Percentiles rank a stretch among this genome's conserved stretches.
phyloP scores from a whole-genome alignment of 2,329 filamentous ascomycete species.

The Fusarium fujikuroi region DNA sequence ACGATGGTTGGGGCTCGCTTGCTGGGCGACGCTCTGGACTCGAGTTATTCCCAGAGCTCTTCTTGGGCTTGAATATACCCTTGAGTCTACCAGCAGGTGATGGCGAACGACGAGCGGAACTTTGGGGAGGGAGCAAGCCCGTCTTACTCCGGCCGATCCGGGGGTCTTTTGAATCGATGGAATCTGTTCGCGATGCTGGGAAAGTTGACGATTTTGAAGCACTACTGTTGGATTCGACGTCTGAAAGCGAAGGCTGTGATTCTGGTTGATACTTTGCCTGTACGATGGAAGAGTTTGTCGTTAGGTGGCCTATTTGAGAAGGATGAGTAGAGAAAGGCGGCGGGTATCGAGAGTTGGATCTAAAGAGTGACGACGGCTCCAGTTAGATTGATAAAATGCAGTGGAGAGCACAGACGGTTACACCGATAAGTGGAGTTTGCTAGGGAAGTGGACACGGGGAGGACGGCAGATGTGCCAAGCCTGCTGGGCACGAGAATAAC shows the following conservation, averaged over 20 bases:
- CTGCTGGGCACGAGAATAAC: slow-evolving; percentile 11
- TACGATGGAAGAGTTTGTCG: slow-evolving; percentile 74
- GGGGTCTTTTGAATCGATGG: slow-evolving; percentile 39
- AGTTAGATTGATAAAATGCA: slow-evolving; percentile 35
- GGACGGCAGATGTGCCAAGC: slow-evolving; percentile 31
- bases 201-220: slow-evolving; percentile 42
- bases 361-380: slow-evolving; percentile 39
- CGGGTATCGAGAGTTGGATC: slow-evolving; percentile 45
- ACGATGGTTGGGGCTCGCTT: slow-evolving; percentile 34
- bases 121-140: slow-evolving; percentile 44
- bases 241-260: slow-evolving; percentile 32
- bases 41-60: slow-evolving; percentile 33
- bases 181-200: slow-evolving; percentile 40
- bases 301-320: slow-evolving; percentile 74
- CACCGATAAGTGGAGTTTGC: slow-evolving; percentile 25
- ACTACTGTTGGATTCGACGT: slow-evolving; percentile 42
- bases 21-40: slow-evolving; percentile 38
- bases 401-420: slow-evolving; percentile 34
- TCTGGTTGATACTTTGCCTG: slow-evolving; percentile 62
- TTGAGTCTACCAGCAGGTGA: slow-evolving; percentile 78
- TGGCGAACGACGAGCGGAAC: slow-evolving; percentile 65
- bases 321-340: slow-evolving; percentile 62
- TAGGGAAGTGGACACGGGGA: slow-evolving; percentile 35
- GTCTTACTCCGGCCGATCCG: slow-evolving; percentile 45
- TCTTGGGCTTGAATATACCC: slow-evolving; percentile 66